These are phyloP conservation scores for Rostrohypoxylon terebratum DNA, from an alignment of 495 filamentous ascomycete species.

Conservation along the genomic window DNA sequence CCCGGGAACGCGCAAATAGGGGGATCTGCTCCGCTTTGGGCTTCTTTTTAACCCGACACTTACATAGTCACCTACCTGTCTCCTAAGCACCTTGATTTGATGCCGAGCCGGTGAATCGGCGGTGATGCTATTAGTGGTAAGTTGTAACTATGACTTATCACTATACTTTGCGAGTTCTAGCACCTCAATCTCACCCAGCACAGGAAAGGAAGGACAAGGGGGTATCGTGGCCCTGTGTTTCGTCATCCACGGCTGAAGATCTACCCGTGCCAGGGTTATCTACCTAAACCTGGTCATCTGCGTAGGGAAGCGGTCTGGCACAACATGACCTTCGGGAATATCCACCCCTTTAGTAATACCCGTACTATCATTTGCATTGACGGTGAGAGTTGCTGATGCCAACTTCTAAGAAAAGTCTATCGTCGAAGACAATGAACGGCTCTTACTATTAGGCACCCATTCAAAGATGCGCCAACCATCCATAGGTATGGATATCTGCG, in stretches of 20 bases:
- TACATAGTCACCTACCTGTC: slow-evolving; percentile 6
- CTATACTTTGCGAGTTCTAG: background rate
- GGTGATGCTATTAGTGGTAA: slow-evolving; percentile 17
- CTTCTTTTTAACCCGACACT: slow-evolving; percentile 9
- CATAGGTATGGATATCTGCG: background rate
- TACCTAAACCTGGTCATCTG: slow-evolving; percentile 31
- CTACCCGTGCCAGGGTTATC: slow-evolving; percentile 42
- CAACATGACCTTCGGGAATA: slow-evolving; percentile 22
- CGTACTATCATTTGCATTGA: slow-evolving; percentile 24
- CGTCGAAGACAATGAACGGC: background rate
- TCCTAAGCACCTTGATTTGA: slow-evolving; percentile 30
- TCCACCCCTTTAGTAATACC: slow-evolving; percentile 43
- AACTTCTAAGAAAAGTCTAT: slow-evolving; percentile 19
- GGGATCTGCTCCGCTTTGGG: slow-evolving; percentile 21
- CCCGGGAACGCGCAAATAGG: slow-evolving; percentile 27
- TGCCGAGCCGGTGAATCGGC: slow-evolving; percentile 12
- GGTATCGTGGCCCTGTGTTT: slow-evolving; percentile 45
- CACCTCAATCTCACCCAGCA: slow-evolving; percentile 5
- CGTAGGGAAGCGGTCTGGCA: slow-evolving; percentile 39
- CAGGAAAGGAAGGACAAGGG: slow-evolving; percentile 37
- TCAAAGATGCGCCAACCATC: slow-evolving; percentile 9
- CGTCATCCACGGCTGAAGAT: slow-evolving; percentile 48
- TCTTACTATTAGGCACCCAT: background rate
- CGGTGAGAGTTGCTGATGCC: slow-evolving; percentile 26
- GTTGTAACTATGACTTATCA: background rate